Evolutionary conservation across 352 stramenopile genomes (phyloP).

Genomic region (Nothophytophthora sp.): DNA sequence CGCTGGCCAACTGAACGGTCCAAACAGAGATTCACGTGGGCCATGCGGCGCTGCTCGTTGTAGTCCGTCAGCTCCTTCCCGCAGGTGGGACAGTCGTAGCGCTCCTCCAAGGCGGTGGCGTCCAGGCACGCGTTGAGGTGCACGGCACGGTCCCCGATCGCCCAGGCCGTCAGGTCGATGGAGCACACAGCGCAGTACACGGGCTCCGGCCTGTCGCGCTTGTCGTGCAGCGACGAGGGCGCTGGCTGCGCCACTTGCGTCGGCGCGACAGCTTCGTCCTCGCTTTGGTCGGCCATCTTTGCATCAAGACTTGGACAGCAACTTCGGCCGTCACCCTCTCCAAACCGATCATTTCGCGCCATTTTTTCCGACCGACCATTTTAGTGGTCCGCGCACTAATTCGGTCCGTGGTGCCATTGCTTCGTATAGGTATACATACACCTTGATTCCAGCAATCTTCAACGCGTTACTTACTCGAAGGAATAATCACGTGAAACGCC

Average conservation of each 20-base stretch:
- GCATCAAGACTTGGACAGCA: neutral
- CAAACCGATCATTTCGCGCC: too few species aligned
- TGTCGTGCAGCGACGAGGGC: too few species aligned
- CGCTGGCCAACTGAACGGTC: slow-evolving; percentile 24
- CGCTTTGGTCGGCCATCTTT: neutral
- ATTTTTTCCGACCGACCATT: too few species aligned
- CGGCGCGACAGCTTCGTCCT: slow-evolving; percentile 17
- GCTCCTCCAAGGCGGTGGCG: slow-evolving; percentile 15
- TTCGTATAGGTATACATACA: too few species aligned
- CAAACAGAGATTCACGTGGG: slow-evolving; percentile 75
- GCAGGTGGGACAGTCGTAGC: slow-evolving; percentile 61
- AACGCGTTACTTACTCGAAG: too few species aligned
- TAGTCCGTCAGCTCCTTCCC: slow-evolving; percentile 57
- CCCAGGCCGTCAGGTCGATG: slow-evolving; percentile 54
- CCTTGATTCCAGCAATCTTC: too few species aligned
- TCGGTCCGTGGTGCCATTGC: too few species aligned
- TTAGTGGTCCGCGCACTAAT: too few species aligned
- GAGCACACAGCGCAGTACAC: slow-evolving; percentile 62
- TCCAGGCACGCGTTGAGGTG: slow-evolving; percentile 86
- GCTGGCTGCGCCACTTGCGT: slow-evolving; percentile 26
- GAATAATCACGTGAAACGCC: too few species aligned
- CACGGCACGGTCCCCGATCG: slow-evolving; percentile 44
- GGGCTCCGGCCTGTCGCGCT: too few species aligned
- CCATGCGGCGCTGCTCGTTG: slow-evolving; percentile 61
- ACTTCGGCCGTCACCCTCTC: neutral